Base-by-base conservation (phyloP, 805 yeast genomes). In the Myxozyma monticola region DNA sequence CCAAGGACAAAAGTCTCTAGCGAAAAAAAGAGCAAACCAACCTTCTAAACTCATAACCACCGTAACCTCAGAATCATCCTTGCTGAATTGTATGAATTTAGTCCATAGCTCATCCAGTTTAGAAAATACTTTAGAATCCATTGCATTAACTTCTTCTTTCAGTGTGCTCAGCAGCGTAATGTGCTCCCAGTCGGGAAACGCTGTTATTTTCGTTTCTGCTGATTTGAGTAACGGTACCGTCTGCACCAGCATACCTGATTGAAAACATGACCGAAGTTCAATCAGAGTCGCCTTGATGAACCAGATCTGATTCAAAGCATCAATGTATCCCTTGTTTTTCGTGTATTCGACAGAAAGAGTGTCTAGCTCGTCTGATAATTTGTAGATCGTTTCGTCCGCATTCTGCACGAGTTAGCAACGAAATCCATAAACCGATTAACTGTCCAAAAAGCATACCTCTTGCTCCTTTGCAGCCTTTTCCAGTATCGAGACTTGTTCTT, bases 271-370 rank as follows among this genome's bases (percentile, higher is more conserved):
- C 12, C 56, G 42, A 20, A 54, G 45, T 18, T 52, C 56, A n/a
- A 47, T 45, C 15, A 54, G 15, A 2, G 57, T 43, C 8, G 50
- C 56, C 25, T 52, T 52, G 25, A 54, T 48, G 7, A 49, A 17
- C 53, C 56, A 47, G 30, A 54, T 47, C 41, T 40, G 37, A 37
- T 52, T 47, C 12, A 54, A 37, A 10, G 56, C 59, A n/a, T 52
- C 51, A 8, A 47, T 44, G 28, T 49, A 49, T 7, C 20, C 9
- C 15, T 28, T 18, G 28, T 48, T 54, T 10, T 36, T 35, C 9
- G 15, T 14, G 22, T 52, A 36, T 4, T 21, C 24, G 20, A 18
- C 4, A 2, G 30, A 18, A 4, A 49, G 29, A 3, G 26, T 28
- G 20, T 54, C 59, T 12, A 41, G 42, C 15, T 25, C 39, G 36